Conservation (phyloP, 805 yeast species). For the Ogataea nitratoaversa region DNA sequence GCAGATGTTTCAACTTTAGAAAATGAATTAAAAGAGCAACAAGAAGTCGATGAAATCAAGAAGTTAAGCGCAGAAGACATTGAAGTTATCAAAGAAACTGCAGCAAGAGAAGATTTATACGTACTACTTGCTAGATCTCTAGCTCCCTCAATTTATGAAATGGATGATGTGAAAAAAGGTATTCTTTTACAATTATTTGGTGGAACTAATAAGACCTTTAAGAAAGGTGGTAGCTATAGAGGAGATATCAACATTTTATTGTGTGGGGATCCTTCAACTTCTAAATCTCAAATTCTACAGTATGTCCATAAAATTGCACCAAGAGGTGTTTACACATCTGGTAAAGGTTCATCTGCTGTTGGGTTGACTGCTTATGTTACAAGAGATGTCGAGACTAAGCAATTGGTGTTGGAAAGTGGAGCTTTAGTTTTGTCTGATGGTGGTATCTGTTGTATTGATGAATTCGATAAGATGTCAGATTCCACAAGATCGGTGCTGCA, state of each 20-base stretch:
- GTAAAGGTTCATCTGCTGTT: conserved; percentile 98
- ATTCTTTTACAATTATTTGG: conserved; percentile 89
- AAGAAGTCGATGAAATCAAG: conserved; percentile 74
- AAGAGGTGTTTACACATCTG: conserved; percentile 95
- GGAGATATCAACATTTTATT: conserved; percentile 90
- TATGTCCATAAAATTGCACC: conserved; percentile 98
- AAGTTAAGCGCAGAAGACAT: conserved; percentile 67
- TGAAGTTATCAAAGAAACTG: conserved; percentile 52
- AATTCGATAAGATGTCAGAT: conserved; percentile 96
- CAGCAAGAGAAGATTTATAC: conserved; percentile 74
- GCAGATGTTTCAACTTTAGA: conserved; percentile 72
- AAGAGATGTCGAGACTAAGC: conserved; percentile 89
- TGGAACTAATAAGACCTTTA: conserved; percentile 85
- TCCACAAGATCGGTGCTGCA: conserved; percentile 91
- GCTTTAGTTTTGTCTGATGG: conserved; percentile 96
- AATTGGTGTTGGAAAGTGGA: conserved; percentile 90
- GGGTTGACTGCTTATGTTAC: conserved; percentile 98
- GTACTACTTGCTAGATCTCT: conserved; percentile 83
- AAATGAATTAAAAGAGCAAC: conserved; percentile 52
- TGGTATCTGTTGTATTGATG: conserved; percentile 98
- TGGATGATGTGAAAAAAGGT: conserved; percentile 97
- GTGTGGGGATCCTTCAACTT: conserved; percentile 98
- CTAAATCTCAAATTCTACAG: conserved; percentile 90
- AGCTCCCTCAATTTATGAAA: conserved; percentile 95
- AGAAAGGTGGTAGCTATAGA: conserved; percentile 89